Evolutionary conservation across 306 rosid species (phyloP), one percentile per base, ranked within the genome.

Genomic region (Rosa persica): DNA sequence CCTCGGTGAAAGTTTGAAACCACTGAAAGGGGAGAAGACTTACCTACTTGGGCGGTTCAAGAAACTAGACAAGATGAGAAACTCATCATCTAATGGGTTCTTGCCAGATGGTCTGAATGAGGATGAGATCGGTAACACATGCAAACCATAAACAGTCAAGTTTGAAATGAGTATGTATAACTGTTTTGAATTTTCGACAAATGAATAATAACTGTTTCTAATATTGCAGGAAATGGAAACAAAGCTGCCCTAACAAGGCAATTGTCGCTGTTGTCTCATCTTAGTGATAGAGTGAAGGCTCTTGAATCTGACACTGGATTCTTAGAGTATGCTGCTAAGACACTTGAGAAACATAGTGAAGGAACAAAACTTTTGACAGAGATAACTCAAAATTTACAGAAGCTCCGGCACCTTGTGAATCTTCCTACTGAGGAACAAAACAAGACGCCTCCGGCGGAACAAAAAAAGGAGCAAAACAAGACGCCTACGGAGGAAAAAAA

Each of bases 31-130:
- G 61, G 96, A 89, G 79, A 90, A 78, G 83, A 75, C 86, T 25
- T 71, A 82, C 79, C 73, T 84, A 74, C 83, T 88, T 46, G 92
- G 97, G 13, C 78, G 92, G 74, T 40, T 85, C 60, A 92, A 86
- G 84, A 89, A 83, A 79, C 25, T 58, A 77, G 93, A 88, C 48
- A 74, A 67, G 78, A 87, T 64, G 64, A 71, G 61, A 73, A 54
- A 78, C 66, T 23, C 60, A 46, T 70, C 82, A 43, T 86, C 83
- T 44, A 88, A 79, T 47, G 92, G 83, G 17, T n/a, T 62, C 80
- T 67, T 72, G 36, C 78, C 76, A 10, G 86, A 81, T n/a, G 65
- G 78, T 69, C 22, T 72, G 51, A 75, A 78, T 66, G 88, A 82
- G 73, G 85, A 46, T 75, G 89, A 73, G 57, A 85, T 77, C 82